Evolutionary conservation across 2,329 filamentous ascomycete species (phyloP).

Genomic region (Ampelomyces quisqualis): DNA sequence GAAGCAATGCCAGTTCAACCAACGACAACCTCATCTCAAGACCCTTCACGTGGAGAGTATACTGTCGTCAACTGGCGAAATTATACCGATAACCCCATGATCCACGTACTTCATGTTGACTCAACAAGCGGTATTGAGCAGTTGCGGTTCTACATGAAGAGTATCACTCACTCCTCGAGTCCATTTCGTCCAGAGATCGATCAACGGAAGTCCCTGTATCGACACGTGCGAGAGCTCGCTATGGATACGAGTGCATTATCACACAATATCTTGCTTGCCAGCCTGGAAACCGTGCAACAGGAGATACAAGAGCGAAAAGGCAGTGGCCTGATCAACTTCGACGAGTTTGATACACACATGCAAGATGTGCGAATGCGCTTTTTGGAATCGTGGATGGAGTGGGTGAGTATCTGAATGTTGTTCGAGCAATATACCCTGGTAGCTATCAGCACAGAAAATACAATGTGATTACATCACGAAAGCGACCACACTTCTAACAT

Average conservation of each 20-base stretch:
- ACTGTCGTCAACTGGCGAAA: slow-evolving; percentile 6
- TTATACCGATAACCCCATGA: slow-evolving; percentile 19
- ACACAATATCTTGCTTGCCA: slow-evolving; percentile 44
- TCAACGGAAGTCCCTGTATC: slow-evolving; percentile 15
- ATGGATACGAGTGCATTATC: slow-evolving; percentile 22
- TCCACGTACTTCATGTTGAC: slow-evolving; percentile 13
- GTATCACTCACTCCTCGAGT: slow-evolving; percentile 13
- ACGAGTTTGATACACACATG: slow-evolving; percentile 78
- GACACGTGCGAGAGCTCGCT: slow-evolving; percentile 21
- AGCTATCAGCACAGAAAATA: too few relatives aligned
- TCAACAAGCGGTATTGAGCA: slow-evolving; percentile 2
- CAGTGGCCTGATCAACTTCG: slow-evolving; percentile 72
- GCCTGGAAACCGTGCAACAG: slow-evolving; percentile 64
- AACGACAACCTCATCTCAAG: background rate
- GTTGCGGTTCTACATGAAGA: background rate
- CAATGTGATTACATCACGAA: too few relatives aligned
- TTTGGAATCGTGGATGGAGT: slow-evolving; percentile 88
- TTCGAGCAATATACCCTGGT: too few relatives aligned
- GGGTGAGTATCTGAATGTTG: slow-evolving; percentile 49
- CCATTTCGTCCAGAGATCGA: slow-evolving; percentile 16
- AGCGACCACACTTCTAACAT: too few relatives aligned
- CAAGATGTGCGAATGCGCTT: slow-evolving; percentile 67
- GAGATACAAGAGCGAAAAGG: slow-evolving; percentile 73
- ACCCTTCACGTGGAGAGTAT: background rate
- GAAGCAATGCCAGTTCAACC: background rate